Evolutionary conservation across 768 basidiomycete species (phyloP).

Genomic region (Kwoniella mangroviensis): DNA sequence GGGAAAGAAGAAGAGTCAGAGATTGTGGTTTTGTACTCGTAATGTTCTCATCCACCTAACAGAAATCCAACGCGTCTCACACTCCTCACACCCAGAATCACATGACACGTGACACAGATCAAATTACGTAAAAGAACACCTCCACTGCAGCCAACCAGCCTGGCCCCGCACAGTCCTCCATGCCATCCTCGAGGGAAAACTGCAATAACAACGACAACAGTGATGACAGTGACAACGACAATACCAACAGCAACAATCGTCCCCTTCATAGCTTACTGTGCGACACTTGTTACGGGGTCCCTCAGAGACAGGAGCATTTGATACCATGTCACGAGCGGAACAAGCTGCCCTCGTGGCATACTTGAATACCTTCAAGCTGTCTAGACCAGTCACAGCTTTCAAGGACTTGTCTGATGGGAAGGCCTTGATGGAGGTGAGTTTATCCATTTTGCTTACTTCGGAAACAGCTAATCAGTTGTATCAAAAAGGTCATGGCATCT

Average conservation of each 20-base stretch:
- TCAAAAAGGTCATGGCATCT: slow-evolving; percentile 31
- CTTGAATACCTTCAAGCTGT: slow-evolving; percentile 49
- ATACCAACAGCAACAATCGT: neutral
- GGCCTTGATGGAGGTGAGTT: slow-evolving; percentile 48
- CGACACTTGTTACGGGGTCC: neutral
- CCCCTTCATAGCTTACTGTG: too few relatives aligned
- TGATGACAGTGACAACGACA: neutral
- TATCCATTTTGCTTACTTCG: neutral
- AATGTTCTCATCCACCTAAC: slow-evolving; percentile 11
- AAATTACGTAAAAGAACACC: slow-evolving; percentile 12
- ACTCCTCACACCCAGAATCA: neutral
- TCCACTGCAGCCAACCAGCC: slow-evolving; percentile 6
- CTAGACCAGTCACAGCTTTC: slow-evolving; percentile 38
- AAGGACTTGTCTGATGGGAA: slow-evolving; percentile 46
- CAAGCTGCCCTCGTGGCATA: slow-evolving; percentile 48
- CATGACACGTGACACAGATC: neutral
- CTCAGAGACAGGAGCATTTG: neutral
- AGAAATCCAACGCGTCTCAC: slow-evolving; percentile 14
- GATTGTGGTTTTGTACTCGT: slow-evolving; percentile 9
- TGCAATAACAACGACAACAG: neutral
- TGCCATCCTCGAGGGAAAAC: neutral
- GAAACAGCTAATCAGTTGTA: neutral
- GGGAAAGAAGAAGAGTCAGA: neutral
- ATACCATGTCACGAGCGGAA: slow-evolving; percentile 44
- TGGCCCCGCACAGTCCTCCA: slow-evolving; percentile 4